Percentiles rank a stretch among this genome's conserved stretches.
Conservation (phyloP, 768 basidiomycete species). For the Filobasidium wieringae region DNA sequence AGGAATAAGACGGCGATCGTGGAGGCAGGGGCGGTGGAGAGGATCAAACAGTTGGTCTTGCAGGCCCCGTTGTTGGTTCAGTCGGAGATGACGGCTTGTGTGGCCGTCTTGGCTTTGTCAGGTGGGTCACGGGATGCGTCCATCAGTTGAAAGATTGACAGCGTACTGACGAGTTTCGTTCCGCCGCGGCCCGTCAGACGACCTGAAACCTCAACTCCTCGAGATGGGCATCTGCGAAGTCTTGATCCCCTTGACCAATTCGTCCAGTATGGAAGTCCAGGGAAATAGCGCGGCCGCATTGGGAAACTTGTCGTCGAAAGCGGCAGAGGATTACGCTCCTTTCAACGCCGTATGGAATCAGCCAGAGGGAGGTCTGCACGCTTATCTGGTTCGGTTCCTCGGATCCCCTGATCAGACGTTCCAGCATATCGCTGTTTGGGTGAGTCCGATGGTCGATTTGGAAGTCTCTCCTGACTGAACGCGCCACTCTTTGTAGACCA, state of each 20-base stretch:
- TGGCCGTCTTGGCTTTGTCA: conserved; percentile 87
- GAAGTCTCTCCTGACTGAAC: neutral
- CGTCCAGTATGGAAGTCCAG: conserved; percentile 92
- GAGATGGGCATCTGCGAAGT: conserved; percentile 99
- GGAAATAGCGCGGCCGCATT: conserved; percentile 96
- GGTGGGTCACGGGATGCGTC: conserved; percentile 51
- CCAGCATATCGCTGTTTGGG: conserved; percentile 98
- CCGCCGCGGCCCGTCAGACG: conserved; percentile 55
- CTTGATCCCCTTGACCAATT: conserved; percentile 89
- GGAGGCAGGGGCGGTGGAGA: conserved; percentile 89
- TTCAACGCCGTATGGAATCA: conserved; percentile 98
- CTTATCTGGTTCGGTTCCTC: conserved; percentile 85
- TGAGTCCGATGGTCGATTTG: conserved; percentile 10
- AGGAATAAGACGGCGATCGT: conserved; percentile 98
- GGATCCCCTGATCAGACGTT: conserved; percentile 90
- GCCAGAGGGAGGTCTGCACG: conserved; percentile 93
- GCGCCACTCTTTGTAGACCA: conserved; percentile 45
- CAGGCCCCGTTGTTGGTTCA: conserved; percentile 93
- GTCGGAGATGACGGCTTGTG: conserved; percentile 99
- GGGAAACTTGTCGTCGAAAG: conserved; percentile 90
- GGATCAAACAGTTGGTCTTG: conserved; percentile 90
- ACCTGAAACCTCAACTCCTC: conserved; percentile 86
- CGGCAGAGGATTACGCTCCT: conserved; percentile 69
- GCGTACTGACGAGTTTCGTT: neutral
- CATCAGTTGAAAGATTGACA: neutral